Conservation (phyloP, 192 early-diverging fungal species). For the Coemansia sp. region DNA sequence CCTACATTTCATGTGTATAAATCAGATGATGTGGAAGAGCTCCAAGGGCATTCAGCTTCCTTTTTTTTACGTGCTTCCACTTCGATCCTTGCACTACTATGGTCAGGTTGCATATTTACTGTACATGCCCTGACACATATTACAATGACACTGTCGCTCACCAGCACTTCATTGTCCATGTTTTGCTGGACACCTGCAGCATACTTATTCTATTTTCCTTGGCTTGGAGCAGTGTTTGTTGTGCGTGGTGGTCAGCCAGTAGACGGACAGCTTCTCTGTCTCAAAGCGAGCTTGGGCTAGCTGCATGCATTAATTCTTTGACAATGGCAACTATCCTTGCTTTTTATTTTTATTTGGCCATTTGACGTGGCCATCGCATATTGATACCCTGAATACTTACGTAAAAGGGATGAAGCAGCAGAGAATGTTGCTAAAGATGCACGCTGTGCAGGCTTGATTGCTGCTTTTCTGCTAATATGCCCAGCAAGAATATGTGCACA, state of each 20-base stretch:
- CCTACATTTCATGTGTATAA: background rate
- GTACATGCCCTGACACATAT: no score
- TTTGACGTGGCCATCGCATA: background rate
- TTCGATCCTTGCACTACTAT: background rate
- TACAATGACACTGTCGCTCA: background rate
- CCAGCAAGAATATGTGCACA: background rate
- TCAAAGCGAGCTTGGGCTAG: background rate
- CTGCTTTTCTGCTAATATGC: background rate
- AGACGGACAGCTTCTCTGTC: background rate
- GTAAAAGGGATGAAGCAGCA: background rate
- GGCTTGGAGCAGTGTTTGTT: background rate
- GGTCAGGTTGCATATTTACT: background rate
- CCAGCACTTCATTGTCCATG: background rate
- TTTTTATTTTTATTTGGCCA: background rate
- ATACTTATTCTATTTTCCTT: background rate
- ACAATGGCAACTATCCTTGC: conserved; percentile 3
- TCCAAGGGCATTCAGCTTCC: background rate
- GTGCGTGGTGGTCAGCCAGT: background rate
- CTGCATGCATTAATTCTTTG: conserved; percentile 16
- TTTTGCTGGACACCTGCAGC: background rate
- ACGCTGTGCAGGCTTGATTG: background rate
- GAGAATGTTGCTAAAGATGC: background rate
- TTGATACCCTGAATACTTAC: background rate
- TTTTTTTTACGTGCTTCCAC: background rate
- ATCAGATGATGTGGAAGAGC: background rate